Base-by-base conservation (phyloP, 148 eudicot species). In the Persicaria maculosa region DNA sequence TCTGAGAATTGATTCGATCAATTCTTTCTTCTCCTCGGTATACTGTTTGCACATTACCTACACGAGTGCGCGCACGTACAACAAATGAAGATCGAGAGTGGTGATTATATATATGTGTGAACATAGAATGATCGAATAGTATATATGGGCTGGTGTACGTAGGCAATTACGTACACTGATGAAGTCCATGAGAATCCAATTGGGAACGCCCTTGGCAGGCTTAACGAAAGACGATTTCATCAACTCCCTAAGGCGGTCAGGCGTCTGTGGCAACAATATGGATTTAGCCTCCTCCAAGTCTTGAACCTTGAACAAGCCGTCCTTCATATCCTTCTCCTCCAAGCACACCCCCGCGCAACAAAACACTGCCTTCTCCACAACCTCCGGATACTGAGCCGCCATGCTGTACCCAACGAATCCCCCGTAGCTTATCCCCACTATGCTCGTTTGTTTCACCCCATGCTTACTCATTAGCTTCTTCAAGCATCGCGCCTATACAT, bases 401-500 rank as follows among this genome's bases (percentile, higher is more conserved):
- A 91, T 71, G 67, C 93, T 91, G 31, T 93, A 93, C 76, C 85
- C 93, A 6, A 93, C 98, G 55, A 93, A 93, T 5, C 97, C 97
- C 7, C 97, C 98, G 50, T 93, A 93, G 65, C 98, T 93, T n/a
- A 91, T 84, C 57, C 98, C 98, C 10, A 93, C 95, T 61, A 93
- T 40, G 77, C 85, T 90, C 85, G 78, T 17, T 59, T 75, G 85
- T 19, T 73, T 43, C 44, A 86, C 88, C 44, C 92, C 92, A 25
- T 86, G 87, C 14, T 72, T 79, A 72, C 78, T 76, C 97, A 91
- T 79, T 78, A 89, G 59, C 58, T 79, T 86, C 90, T 78, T 87
- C 80, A 93, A 55, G 54, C 90, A 93, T 71, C 78, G 82, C 17
- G 97, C 98, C 88, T 59, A 22, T 31, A 59, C 11, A 58, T 58